Evolutionary conservation across 768 basidiomycete genomes (phyloP).

Genomic region (Candolleomyces eurysporus): DNA sequence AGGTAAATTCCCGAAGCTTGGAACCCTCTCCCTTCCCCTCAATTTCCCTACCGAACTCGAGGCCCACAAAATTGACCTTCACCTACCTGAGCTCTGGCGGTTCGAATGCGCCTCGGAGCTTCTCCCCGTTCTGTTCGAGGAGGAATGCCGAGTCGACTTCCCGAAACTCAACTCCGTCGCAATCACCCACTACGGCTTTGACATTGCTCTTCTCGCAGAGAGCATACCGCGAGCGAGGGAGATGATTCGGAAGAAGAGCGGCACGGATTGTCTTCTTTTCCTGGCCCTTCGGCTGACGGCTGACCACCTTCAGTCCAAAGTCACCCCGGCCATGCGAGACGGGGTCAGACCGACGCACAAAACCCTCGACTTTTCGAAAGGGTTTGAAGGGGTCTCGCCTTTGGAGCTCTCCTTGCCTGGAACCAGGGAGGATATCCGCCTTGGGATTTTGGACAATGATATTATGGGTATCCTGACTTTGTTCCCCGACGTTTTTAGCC

Average conservation of each 20-base stretch:
- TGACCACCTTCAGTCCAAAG: background rate
- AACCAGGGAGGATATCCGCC: background rate
- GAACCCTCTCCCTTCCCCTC: background rate
- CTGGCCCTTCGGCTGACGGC: background rate
- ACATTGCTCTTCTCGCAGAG: background rate
- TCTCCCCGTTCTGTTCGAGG: background rate
- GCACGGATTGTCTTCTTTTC: background rate
- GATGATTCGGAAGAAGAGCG: background rate
- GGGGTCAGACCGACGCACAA: background rate
- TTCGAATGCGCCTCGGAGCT: background rate
- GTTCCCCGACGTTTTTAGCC: background rate
- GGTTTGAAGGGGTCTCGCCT: constrained; percentile 1
- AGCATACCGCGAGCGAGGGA: background rate
- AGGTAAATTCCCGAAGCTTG: background rate
- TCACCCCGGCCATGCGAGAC: background rate
- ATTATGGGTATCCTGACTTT: constrained; percentile 1
- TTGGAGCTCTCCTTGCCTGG: background rate
- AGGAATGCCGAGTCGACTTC: background rate
- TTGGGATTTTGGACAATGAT: constrained; percentile 1
- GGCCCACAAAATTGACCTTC: background rate
- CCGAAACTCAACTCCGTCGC: constrained; percentile 1
- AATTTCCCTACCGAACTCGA: background rate
- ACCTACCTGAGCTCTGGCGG: background rate
- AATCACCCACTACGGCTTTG: background rate
- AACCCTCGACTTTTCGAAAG: background rate